phyloP scores from a whole-genome alignment of 2,329 filamentous ascomycete species.

The Shiraia bambusicola region DNA sequence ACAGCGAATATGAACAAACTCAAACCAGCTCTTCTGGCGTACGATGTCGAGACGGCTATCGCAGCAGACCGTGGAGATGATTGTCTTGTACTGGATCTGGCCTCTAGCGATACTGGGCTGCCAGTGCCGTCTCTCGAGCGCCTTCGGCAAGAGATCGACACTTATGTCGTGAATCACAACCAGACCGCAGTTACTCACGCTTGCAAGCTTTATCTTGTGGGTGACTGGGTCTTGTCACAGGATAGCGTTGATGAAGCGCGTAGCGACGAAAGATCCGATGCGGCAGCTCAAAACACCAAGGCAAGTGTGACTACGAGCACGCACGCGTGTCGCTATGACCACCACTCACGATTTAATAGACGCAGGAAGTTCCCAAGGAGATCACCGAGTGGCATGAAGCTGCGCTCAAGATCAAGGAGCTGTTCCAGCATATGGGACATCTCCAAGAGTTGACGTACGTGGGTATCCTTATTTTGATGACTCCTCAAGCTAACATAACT shows the following conservation, averaged over 20 bases:
- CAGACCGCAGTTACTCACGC: neutral
- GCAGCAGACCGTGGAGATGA: constrained; percentile 9
- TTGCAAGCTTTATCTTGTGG: constrained; percentile 27
- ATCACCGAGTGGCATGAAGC: constrained; percentile 20
- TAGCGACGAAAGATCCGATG: neutral
- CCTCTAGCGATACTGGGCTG: constrained; percentile 8
- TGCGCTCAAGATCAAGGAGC: constrained; percentile 14
- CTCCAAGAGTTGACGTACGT: constrained; percentile 36
- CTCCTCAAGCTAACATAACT: neutral
- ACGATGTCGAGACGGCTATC: constrained; percentile 13
- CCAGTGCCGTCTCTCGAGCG: constrained; percentile 13
- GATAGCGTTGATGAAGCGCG: neutral
- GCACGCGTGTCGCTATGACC: neutral
- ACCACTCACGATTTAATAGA: neutral
- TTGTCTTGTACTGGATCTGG: constrained; percentile 24
- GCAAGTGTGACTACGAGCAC: neutral
- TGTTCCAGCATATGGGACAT: constrained; percentile 22
- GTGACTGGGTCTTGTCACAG: constrained; percentile 20
- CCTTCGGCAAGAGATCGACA: constrained; percentile 8
- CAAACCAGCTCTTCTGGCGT: constrained; percentile 13
- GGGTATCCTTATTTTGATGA: neutral
- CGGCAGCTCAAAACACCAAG: neutral
- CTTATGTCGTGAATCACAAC: constrained; percentile 4
- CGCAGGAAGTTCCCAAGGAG: neutral
- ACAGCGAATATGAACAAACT: constrained; percentile 14